Conservation (phyloP, 176 grass and related monocot species). For the Ensete ventricosum region DNA sequence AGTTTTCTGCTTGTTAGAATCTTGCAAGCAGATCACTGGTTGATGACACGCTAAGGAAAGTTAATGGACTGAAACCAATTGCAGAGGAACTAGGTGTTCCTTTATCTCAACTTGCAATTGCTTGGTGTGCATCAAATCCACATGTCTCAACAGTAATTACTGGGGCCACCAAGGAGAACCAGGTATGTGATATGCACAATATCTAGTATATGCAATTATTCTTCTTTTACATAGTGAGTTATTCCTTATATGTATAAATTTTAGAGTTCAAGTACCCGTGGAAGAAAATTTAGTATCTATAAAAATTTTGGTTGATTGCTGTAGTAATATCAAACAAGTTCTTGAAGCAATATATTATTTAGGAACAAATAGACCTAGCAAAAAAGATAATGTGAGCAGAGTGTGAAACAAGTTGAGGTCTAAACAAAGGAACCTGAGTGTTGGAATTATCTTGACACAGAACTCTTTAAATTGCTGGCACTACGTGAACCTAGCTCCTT, state of each 20-base stretch:
- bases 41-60: slow-evolving; percentile 77
- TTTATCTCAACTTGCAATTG: slow-evolving; percentile 75
- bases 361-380: too few relatives aligned
- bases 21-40: slow-evolving; percentile 76
- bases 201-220: not conserved
- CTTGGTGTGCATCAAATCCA: slow-evolving; percentile 94
- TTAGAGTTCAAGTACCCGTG: not conserved
- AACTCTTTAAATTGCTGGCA: too few relatives aligned
- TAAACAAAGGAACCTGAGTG: too few relatives aligned
- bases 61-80: slow-evolving; percentile 81
- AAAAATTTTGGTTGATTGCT: too few relatives aligned
- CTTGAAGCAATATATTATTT: too few relatives aligned
- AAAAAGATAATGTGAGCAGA: too few relatives aligned
- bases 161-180: slow-evolving; percentile 89
- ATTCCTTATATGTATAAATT: not conserved
- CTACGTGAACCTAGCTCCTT: too few relatives aligned
- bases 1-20: slow-evolving; percentile 41
- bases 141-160: slow-evolving; percentile 94
- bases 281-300: too few relatives aligned
- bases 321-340: too few relatives aligned
- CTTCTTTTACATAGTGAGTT: too few relatives aligned
- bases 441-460: too few relatives aligned
- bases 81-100: slow-evolving; percentile 71
- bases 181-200: slow-evolving; percentile 38
- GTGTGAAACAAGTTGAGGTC: too few relatives aligned